Evolutionary conservation across 1,284 basidiomycete species (phyloP).

Genomic region (Termitomyces sp.): DNA sequence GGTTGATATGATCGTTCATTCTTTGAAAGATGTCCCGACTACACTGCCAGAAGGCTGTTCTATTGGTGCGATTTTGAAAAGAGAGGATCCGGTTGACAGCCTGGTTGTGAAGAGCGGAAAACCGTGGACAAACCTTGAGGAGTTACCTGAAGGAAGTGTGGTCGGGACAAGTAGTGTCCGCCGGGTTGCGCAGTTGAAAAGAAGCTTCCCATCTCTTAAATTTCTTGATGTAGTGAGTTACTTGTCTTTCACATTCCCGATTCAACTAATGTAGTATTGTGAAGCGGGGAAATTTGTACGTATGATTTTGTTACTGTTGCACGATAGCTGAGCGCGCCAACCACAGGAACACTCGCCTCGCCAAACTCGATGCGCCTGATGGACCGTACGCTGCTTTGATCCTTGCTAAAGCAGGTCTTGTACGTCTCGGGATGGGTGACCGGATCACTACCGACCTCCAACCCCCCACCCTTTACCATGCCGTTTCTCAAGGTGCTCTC

Average conservation of each 20-base stretch:
- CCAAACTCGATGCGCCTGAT: conserved; percentile 84
- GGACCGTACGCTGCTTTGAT: conserved; percentile 88
- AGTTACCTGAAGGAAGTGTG: conserved; percentile 84
- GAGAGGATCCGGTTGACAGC: conserved; percentile 89
- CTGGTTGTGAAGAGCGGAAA: conserved; percentile 82
- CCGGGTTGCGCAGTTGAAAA: conserved; percentile 85
- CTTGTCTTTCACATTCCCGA: conserved; percentile 8
- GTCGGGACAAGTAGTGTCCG: conserved; percentile 95
- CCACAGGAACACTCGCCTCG: conserved; percentile 80
- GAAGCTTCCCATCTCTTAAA: conserved; percentile 72
- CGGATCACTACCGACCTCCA: conserved; percentile 78
- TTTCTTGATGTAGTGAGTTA: conserved; percentile 86
- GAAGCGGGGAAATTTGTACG: conserved; percentile 79
- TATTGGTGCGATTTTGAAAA: conserved; percentile 80
- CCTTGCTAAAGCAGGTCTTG: conserved; percentile 90
- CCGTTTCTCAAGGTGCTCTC: conserved; percentile 93
- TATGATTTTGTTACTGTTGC: conserved; percentile 13
- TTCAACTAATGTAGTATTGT: conserved; percentile 8
- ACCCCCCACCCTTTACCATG: conserved; percentile 78
- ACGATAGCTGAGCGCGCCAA: conserved; percentile 4
- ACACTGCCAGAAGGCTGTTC: conserved; percentile 79
- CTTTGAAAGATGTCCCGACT: conserved; percentile 93
- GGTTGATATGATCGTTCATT: conserved; percentile 94
- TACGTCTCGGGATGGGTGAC: conserved; percentile 74
- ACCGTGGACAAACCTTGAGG: conserved; percentile 72